A percentile compares a stretch with the other conserved stretches of the same genome.
Evolutionary conservation across 2,329 filamentous ascomycete genomes (phyloP).

Genomic region (Hymenoscyphus fraxineus): DNA sequence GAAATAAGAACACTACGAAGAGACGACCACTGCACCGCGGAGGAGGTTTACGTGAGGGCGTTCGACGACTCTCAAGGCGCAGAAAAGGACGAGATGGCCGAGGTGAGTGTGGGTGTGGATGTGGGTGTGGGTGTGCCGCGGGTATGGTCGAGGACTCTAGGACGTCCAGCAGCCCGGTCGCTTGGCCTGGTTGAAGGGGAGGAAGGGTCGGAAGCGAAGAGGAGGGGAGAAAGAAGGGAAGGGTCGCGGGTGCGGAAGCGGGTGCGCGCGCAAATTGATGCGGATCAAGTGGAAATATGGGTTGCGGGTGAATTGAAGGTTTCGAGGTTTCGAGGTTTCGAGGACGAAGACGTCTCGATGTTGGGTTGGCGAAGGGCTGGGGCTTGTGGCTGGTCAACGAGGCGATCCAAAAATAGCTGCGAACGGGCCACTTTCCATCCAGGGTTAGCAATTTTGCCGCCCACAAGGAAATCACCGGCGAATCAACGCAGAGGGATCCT

Average conservation of each 20-base stretch:
- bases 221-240: slow-evolving; percentile 7
- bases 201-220: slow-evolving; percentile 10
- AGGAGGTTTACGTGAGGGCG: slow-evolving; percentile 16
- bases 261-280: slow-evolving; percentile 17
- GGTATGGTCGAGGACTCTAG: slow-evolving; percentile 1
- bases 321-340: slow-evolving; percentile 16
- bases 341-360: slow-evolving; percentile 20
- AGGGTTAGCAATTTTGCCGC: not conserved
- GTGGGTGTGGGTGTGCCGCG: not conserved
- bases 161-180: slow-evolving; percentile 11
- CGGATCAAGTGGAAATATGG: slow-evolving; percentile 6
- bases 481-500: not conserved
- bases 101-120: not conserved
- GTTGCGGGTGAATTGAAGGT: slow-evolving; percentile 2
- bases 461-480: not conserved
- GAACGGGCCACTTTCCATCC: too few species aligned
- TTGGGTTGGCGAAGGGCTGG: slow-evolving; percentile 15
- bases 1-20: slow-evolving; percentile 8
- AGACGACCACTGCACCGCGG: slow-evolving; percentile 19
- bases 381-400: not conserved
- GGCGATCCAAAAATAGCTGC: not conserved
- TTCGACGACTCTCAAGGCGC: slow-evolving; percentile 15
- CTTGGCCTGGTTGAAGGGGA: slow-evolving; percentile 16
- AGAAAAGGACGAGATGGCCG: slow-evolving; percentile 2
- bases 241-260: slow-evolving; percentile 8